Evolutionary conservation across 805 yeast genomes (phyloP), one percentile per base, ranked within the genome.

Genomic region (Brettanomyces naardenensis): DNA sequence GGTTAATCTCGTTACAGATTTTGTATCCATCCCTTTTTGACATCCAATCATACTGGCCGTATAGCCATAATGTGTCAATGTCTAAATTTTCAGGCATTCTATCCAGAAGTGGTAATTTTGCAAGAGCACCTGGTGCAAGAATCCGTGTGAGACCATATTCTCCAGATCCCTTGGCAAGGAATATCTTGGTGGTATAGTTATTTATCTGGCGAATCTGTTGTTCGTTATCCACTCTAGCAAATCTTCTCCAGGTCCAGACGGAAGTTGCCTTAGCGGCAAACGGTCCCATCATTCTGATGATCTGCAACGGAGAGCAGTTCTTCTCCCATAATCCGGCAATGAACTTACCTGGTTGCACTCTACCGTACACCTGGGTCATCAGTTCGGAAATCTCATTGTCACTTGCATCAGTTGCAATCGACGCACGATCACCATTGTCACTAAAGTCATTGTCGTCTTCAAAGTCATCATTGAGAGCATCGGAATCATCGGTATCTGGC

Each of bases 11-110:
- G 10, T 61, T 52, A 13, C 63, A 66, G 37, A 65, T 61, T 28
- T 67, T 61, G 28, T 61, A 52, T 3, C 87, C 87, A 10, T 80
- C 82, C 33, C 64, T 67, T 37, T 66, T 71, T 43, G 73, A 73
- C 86, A 79, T 79, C 87, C 87, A 79, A 53, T 79, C 87, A 28
- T 57, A 61, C 42, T 78, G 84, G 7, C 87, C 87, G 48, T 79
- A 79, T 19, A 78, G 44, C 79, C 82, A 76, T 22, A 76, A 53
- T 1, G 75, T 64, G 3, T 75, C 75, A 13, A 72, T 44, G 14
- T 47, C 42, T 1, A 60, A 37, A 35, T 66, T 56, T 33, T 45
- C 59, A 13, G 65, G 76, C 46, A 68, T 56, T 47, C 85, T 64
- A 44, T 73, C 78, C 23, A 73, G 44, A 31, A 79, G 54, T 3